phyloP scores from a whole-genome alignment of 2,329 filamentous ascomycete species.

The Colletotrichum phormii region DNA sequence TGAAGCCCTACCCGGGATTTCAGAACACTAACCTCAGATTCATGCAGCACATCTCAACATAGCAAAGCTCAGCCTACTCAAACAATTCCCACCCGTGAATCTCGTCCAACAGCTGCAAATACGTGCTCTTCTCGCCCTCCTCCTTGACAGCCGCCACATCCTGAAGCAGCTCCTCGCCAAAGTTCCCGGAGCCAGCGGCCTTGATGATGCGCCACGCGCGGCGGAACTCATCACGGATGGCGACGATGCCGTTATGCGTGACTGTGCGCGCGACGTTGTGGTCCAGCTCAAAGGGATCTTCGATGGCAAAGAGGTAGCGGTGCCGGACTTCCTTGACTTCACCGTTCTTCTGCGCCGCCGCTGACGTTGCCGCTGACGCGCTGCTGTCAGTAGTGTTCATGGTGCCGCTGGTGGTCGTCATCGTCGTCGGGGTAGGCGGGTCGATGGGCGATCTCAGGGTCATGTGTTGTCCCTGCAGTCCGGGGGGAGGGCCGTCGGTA shows the following conservation, averaged over 20 bases:
- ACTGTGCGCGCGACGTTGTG: constrained; percentile 93
- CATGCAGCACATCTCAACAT: background rate
- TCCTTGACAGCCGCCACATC: constrained; percentile 56
- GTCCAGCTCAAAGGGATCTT: constrained; percentile 89
- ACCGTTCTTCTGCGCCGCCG: constrained; percentile 43
- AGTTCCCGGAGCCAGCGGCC: constrained; percentile 55
- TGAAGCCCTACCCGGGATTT: background rate
- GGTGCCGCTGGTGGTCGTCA: background rate
- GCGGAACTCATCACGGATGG: constrained; percentile 86
- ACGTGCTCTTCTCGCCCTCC: constrained; percentile 48
- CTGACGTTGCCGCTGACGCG: background rate
- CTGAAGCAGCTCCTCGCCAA: constrained; percentile 63
- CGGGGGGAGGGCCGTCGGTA: constrained; percentile 6
- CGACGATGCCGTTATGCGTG: constrained; percentile 82
- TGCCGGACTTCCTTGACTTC: constrained; percentile 78
- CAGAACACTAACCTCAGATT: background rate
- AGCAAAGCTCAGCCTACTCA: constrained; percentile 8
- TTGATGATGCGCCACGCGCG: constrained; percentile 80
- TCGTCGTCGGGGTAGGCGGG: constrained; percentile 5
- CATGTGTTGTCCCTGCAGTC: background rate
- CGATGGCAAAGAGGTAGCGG: constrained; percentile 88
- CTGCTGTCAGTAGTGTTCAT: constrained; percentile 21
- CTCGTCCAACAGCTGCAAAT: constrained; percentile 53
- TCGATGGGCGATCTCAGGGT: background rate
- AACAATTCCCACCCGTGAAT: constrained; percentile 48